phyloP scores from a whole-genome alignment of 768 basidiomycete species.

The Dentipellis sp. region DNA sequence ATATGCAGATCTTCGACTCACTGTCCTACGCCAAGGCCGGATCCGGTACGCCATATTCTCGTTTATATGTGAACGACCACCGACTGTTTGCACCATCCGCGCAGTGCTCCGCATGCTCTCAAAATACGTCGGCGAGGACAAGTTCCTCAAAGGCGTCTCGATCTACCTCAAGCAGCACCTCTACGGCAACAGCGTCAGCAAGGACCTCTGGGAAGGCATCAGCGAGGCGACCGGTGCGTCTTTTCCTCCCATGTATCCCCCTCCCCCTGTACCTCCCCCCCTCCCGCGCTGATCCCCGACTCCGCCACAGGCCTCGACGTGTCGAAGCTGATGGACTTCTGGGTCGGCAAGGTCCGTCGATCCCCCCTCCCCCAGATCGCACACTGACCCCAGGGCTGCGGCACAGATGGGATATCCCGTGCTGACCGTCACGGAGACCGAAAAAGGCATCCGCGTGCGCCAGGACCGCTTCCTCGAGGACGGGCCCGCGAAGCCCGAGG shows the following conservation, averaged over 20 bases:
- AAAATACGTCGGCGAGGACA: constrained; percentile 80
- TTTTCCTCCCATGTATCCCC: background rate
- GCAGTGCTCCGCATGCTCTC: constrained; percentile 88
- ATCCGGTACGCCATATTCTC: constrained; percentile 37
- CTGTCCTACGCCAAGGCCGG: constrained; percentile 83
- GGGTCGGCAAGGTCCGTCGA: constrained; percentile 67
- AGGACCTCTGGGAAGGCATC: constrained; percentile 85
- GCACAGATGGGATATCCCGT: constrained; percentile 77
- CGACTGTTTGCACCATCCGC: background rate
- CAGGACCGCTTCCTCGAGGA: constrained; percentile 92
- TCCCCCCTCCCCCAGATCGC: background rate
- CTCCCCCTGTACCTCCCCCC: background rate
- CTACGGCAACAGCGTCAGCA: constrained; percentile 78
- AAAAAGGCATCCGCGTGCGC: constrained; percentile 62
- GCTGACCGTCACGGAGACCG: constrained; percentile 71
- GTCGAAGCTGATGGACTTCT: constrained; percentile 78
- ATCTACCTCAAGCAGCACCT: constrained; percentile 85
- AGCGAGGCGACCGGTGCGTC: constrained; percentile 51
- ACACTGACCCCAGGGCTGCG: background rate
- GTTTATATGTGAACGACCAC: background rate
- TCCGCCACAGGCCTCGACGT: constrained; percentile 49
- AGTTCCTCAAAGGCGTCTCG: constrained; percentile 82
- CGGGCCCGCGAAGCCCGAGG: constrained; percentile 66
- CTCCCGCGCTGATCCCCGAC: background rate
- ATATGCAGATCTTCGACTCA: constrained; percentile 74